These are phyloP conservation scores for Aspergillus felis DNA, from an alignment of 2,329 filamentous ascomycete species.

Conservation along the genomic window DNA sequence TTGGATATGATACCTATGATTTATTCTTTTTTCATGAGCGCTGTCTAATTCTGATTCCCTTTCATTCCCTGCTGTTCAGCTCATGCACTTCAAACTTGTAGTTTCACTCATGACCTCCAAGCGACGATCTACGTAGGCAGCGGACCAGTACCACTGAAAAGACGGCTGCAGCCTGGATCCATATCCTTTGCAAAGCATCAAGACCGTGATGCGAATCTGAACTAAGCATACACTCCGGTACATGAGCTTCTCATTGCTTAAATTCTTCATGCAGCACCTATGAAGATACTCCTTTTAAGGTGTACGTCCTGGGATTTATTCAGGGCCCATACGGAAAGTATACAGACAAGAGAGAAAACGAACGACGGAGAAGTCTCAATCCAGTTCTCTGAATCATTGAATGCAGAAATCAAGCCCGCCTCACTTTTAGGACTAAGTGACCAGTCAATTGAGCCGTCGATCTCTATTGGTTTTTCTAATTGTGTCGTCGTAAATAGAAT, in stretches of 20 bases:
- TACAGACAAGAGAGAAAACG: neutral
- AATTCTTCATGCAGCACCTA: neutral
- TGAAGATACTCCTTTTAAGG: neutral
- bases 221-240: neutral
- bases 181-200: neutral
- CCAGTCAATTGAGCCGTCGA: neutral
- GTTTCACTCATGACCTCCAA: neutral
- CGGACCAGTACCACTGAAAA: neutral
- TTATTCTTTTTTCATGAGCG: constrained; percentile 21
- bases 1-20: constrained; percentile 32
- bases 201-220: neutral
- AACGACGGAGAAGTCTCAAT: neutral
- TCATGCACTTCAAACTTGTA: neutral
- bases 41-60: constrained; percentile 9
- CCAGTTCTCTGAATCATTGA: neutral
- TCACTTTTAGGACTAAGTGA: neutral
- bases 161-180: neutral
- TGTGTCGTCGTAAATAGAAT: neutral
- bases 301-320: neutral
- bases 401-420: neutral
- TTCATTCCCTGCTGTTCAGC: neutral
- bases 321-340: no score
- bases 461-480: neutral
- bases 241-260: neutral
- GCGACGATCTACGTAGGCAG: neutral